Evolutionary conservation across 441 rosid species (phyloP), one percentile per base, ranked within the genome.

Genomic region (Gossypium aridum): DNA sequence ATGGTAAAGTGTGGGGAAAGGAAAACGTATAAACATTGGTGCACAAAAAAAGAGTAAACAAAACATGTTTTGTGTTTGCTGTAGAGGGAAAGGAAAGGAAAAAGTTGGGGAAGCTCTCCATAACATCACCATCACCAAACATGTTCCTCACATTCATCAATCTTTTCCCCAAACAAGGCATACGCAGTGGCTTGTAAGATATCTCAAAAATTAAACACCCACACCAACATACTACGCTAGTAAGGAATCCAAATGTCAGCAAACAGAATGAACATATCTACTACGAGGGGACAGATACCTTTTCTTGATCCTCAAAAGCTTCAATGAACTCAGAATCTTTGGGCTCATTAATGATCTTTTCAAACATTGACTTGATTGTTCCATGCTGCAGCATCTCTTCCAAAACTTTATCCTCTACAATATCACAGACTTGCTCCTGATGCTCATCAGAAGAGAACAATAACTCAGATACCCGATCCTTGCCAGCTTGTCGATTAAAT

Each of bases 331-430:
- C 72, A 8, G 43, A 25, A 49, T 51, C 72, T 26, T 68, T 67
- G 2, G 71, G 71, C 37, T 67, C 20, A 6, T 67, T 67, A 6
- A 67, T 13, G 8, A 67, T 67, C 37, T 23, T 67, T n/a, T 68
- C 60, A 8, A 68, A 25, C 72, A 68, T 68, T 8, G 72, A n/a
- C 43, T 68, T 68, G 12, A 68, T 20, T 0, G 34, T 25, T 23
- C 53, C 59, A n/a, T 25, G 14, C 43, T 51, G 60, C 53, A 78
- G 75, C 88, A 91, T 85, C 71, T 71, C 85, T n/a, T 90, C 91
- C 69, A 92, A 78, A 57, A 91, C 78, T 62, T 37, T 80, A 77
- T 92, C 98, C 60, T 84, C 89, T 16, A 78, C 78, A 19, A 62
- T 59, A 3, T 64, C 57, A 19, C 77, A 13, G 2, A 53, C 56